phyloP scores from a whole-genome alignment of 495 filamentous ascomycete genomes.

The Neurospora sp. region DNA sequence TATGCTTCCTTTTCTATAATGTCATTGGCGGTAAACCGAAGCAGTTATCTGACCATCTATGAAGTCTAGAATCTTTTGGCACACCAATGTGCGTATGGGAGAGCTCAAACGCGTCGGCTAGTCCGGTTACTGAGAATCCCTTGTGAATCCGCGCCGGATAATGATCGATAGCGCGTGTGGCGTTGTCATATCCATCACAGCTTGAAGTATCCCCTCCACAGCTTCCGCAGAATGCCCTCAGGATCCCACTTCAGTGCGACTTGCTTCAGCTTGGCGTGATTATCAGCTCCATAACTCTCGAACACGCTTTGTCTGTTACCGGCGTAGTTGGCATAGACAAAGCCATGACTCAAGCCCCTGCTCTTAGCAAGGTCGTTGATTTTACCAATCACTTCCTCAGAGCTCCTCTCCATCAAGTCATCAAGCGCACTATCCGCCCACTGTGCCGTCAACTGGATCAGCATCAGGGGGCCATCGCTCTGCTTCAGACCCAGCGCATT shows the following conservation, averaged over 20 bases:
- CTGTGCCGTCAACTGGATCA: conserved; percentile 9
- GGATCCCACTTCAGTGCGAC: conserved; percentile 37
- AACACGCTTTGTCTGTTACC: conserved; percentile 32
- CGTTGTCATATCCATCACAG: neutral
- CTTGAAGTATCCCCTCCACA: conserved; percentile 33
- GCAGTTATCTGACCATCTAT: neutral
- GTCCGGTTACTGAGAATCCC: neutral
- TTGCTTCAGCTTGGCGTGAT: conserved; percentile 20
- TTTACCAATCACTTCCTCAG: conserved; percentile 19
- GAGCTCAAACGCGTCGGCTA: neutral
- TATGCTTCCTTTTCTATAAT: neutral
- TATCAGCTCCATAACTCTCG: conserved; percentile 30
- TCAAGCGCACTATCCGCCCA: conserved; percentile 11
- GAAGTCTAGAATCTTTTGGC: neutral
- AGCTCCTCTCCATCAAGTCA: conserved; percentile 17
- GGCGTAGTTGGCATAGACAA: conserved; percentile 48
- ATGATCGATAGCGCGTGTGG: neutral
- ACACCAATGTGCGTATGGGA: neutral
- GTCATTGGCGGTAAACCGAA: neutral
- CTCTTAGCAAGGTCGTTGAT: conserved; percentile 29
- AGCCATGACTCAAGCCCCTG: conserved; percentile 36
- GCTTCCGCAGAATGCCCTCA: conserved; percentile 26
- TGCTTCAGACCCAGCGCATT: conserved; percentile 20
- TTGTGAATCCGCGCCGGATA: neutral
- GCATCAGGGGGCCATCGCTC: conserved; percentile 13